phyloP scores from a whole-genome alignment of 202 grass and related monocot species.

The Zizania palustris region DNA sequence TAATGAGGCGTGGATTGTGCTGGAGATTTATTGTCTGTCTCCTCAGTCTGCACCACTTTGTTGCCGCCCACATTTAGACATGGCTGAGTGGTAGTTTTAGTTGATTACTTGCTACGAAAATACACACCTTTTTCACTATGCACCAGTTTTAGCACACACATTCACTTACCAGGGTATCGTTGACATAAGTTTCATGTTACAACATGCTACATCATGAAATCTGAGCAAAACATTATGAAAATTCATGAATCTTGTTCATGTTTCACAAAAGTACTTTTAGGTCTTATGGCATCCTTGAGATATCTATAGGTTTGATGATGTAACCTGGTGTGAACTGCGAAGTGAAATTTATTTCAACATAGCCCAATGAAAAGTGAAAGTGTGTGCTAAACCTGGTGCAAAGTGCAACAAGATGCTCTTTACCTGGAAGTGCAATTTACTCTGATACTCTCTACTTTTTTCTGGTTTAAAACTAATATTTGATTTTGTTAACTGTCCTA shows the following conservation, averaged over 20 bases:
- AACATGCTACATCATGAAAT: neutral
- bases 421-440: neutral
- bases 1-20: neutral
- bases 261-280: neutral
- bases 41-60: neutral
- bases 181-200: too few relatives aligned
- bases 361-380: neutral
- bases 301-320: neutral
- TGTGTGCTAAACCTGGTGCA: neutral
- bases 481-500: neutral
- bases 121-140: neutral
- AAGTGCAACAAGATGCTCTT: neutral
- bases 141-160: too few relatives aligned
- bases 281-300: neutral
- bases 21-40: neutral
- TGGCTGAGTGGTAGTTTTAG: neutral
- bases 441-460: neutral
- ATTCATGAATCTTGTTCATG: neutral
- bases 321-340: neutral
- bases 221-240: neutral
- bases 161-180: too few relatives aligned
- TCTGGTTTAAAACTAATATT: neutral
- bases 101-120: neutral
- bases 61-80: neutral
- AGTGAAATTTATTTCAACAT: too few relatives aligned